phyloP scores from a whole-genome alignment of 768 basidiomycete genomes.

The Nevesoporus exiguus region DNA sequence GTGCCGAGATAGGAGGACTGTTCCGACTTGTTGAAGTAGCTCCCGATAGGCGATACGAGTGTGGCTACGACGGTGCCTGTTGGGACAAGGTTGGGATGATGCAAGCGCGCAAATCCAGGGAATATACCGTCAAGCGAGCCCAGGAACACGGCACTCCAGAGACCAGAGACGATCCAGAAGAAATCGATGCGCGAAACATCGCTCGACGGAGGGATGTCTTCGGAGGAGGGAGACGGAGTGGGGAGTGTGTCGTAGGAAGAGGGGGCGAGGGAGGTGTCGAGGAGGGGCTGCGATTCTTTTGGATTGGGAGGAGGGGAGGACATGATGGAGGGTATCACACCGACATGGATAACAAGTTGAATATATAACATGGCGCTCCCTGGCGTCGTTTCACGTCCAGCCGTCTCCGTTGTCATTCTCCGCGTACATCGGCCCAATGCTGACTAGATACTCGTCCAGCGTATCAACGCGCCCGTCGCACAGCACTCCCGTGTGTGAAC shows the following conservation, averaged over 20 bases:
- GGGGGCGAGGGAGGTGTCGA: slow-evolving; percentile 31
- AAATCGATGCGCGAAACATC: slow-evolving; percentile 52
- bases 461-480: neutral
- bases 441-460: neutral
- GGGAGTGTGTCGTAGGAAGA: slow-evolving; percentile 44
- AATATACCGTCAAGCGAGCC: slow-evolving; percentile 78
- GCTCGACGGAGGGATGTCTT: slow-evolving; percentile 35
- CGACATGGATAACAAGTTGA: slow-evolving; percentile 1
- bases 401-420: slow-evolving; percentile 28
- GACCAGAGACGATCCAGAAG: slow-evolving; percentile 67
- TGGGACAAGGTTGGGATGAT: slow-evolving; percentile 1
- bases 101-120: neutral
- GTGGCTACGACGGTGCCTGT: slow-evolving; percentile 83
- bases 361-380: slow-evolving; percentile 24
- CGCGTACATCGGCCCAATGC: slow-evolving; percentile 24
- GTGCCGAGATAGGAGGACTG: slow-evolving; percentile 87
- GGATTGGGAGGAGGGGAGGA: slow-evolving; percentile 30
- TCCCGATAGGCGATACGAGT: slow-evolving; percentile 79
- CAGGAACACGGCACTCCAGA: slow-evolving; percentile 82
- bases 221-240: slow-evolving; percentile 26
- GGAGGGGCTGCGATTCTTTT: slow-evolving; percentile 55
- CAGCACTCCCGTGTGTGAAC: neutral
- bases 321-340: slow-evolving; percentile 24
- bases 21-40: slow-evolving; percentile 75
- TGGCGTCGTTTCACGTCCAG: slow-evolving; percentile 20